Evolutionary conservation across 2,329 filamentous ascomycete species (phyloP), one percentile per base, ranked within the genome.

Genomic region (Orbilia quercus): DNA sequence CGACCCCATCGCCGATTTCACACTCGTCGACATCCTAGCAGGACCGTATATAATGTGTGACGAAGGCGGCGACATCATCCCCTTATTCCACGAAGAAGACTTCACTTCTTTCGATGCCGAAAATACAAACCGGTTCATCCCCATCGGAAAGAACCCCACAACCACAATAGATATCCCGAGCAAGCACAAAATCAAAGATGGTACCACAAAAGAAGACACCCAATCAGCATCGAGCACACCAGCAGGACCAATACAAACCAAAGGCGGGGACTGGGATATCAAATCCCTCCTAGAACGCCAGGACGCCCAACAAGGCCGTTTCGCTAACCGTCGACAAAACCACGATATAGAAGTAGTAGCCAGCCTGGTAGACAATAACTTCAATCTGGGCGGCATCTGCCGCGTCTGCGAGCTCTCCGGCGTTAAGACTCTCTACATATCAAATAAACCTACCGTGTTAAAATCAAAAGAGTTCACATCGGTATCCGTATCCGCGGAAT

Each of bases 401-500:
- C 81, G 84, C 38, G 82, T 83, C 54, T 80, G 81, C 3, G 84
- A 86, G 71, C 84, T 84, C 34, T 85, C 85, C 66, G 84, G 84
- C 57, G 80, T 83, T 1, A 79, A 80, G 42, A 79, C 80, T 1
- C 78, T 86, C 14, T 82, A 83, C 76, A 79, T 86, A 20, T 78
- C 80, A 48, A 80, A 81, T 34, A 78, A 82, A 25, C 77, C 77
- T 11, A 80, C 83, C 2, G 42, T 47, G 1, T 79, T 81, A 0
- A 80, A 79, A 0, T 80, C 82, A 65, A 83, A 82, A 64, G 83
- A 84, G 75, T 86, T 86, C 77, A 82, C 82, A 62, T 81, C 81
- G 12, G 83, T 84, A 2, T 80, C 82, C 36, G 84, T 86, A 2
- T 82, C 82, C 0, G 83, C 81, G 1, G 83, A 86, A 51, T 79